phyloP scores from a whole-genome alignment of 140 eudicot species.

The Bidens hawaiensis region DNA sequence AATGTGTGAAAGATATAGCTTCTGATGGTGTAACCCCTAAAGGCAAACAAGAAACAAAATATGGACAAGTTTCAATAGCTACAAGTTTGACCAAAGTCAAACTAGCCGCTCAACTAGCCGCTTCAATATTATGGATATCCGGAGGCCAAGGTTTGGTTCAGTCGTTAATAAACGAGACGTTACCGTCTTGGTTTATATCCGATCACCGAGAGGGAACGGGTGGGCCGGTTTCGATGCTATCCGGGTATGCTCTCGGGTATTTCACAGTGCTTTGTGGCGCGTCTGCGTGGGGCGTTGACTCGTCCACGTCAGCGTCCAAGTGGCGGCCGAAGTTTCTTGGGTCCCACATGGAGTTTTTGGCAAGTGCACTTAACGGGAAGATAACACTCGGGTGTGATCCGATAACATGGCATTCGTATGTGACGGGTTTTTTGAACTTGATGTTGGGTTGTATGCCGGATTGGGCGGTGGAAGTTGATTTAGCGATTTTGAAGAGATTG shows the following conservation, averaged over 20 bases:
- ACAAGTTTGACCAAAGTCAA: conserved; percentile 66
- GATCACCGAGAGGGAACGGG: conserved; percentile 39
- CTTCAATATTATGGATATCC: conserved; percentile 63
- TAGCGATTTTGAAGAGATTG: conserved; percentile 56
- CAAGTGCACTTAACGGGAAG: conserved; percentile 76
- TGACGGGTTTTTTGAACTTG: conserved; percentile 59
- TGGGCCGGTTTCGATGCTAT: conserved; percentile 53
- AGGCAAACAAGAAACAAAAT: conserved; percentile 39
- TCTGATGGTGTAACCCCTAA: conserved; percentile 33
- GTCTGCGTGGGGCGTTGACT: conserved; percentile 73
- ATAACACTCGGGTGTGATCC: conserved; percentile 81
- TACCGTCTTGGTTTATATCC: conserved; percentile 90
- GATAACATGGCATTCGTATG: conserved; percentile 82
- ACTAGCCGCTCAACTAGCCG: conserved; percentile 75
- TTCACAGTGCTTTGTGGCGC: conserved; percentile 71
- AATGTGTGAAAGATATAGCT: conserved; percentile 67
- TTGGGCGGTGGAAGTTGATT: conserved; percentile 68
- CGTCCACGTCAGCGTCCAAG: conserved; percentile 49
- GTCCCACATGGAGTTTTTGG: conserved; percentile 71
- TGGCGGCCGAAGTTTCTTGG: conserved; percentile 60
- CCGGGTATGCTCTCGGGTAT: conserved; percentile 71
- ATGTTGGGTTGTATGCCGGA: conserved; percentile 58
- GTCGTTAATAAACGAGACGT: conserved; percentile 71
- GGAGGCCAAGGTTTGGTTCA: conserved; percentile 77
- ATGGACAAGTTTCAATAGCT: conserved; percentile 63